These are phyloP conservation scores for Sisymbrium altissimum DNA, from an alignment of 345 rosid species.

Conservation along the genomic window DNA sequence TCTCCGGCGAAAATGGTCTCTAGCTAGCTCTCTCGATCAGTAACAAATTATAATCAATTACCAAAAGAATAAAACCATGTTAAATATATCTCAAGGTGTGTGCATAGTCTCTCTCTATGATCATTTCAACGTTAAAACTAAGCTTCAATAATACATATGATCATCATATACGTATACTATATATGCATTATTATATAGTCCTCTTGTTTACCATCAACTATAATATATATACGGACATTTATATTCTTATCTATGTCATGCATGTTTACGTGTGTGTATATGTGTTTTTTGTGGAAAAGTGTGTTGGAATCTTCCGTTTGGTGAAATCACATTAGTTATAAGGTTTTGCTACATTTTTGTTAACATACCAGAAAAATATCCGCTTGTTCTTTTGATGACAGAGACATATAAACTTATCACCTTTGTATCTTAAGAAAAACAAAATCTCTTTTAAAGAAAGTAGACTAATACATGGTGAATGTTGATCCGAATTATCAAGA, in stretches of 20 bases:
- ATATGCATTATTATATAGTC: slow-evolving; percentile 4
- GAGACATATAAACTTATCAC: slow-evolving; percentile 22
- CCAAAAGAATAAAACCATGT: slow-evolving; percentile 1
- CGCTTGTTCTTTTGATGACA: slow-evolving; percentile 32
- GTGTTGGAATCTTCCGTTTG: slow-evolving; percentile 41
- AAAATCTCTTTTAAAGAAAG: background rate
- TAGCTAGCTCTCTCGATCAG: background rate
- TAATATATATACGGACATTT: slow-evolving; percentile 4
- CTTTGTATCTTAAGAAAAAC: background rate
- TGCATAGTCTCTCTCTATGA: slow-evolving; percentile 5
- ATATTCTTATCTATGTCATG: slow-evolving; percentile 20
- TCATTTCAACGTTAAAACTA: background rate
- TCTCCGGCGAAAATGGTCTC: background rate
- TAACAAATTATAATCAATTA: background rate
- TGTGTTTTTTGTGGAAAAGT: slow-evolving; percentile 31
- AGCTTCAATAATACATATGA: slow-evolving; percentile 14
- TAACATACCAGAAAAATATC: slow-evolving; percentile 33
- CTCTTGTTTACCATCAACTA: slow-evolving; percentile 22
- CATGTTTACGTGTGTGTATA: slow-evolving; percentile 27
- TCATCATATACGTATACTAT: background rate
- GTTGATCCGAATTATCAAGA: background rate
- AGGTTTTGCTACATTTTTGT: slow-evolving; percentile 37
- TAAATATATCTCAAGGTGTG: slow-evolving; percentile 1
- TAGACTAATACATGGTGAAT: background rate
- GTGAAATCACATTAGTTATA: slow-evolving; percentile 32